Base-by-base conservation (phyloP, 768 basidiomycete genomes). In the Boletus huronensis region DNA sequence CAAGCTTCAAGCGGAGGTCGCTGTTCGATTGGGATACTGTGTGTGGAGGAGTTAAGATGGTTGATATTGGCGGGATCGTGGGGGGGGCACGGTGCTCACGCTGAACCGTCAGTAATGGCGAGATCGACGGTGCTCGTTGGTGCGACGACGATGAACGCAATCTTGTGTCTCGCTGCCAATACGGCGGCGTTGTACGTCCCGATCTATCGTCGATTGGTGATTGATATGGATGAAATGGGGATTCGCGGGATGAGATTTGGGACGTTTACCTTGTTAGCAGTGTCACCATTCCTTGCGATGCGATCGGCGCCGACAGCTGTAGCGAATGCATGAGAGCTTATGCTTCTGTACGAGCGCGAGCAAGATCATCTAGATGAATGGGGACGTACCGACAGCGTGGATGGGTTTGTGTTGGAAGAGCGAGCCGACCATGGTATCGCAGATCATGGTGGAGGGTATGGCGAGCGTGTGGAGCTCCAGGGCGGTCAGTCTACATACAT, bases 171-270 rank as follows among this genome's bases (percentile, higher is more conserved):
- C 51, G 87, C 85, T 3, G 94, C 93, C 28, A 97, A 77, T 21
- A 96, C 91, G 6, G 96, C 93, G 17, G 95, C 93, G 63, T 98
- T 96, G 75, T 96, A 98, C 0, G 96, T 97, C 47, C 94, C 94
- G 66, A 98, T 89, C 78, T 80, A 48, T 52, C 17, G 17, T 32
- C 17, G 39, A 19, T 44, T 29, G 25, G 26, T 53, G 17, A 5
- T 32, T 8, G 32, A 21, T 32, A 26, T 19, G 48, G 44, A 41
- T 50, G 21, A 35, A 17, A 42, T 42, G 21, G 21, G 28, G 16
- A 34, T 42, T 41, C n/a, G 17, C 38, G 32, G 58, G 47, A 28
- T n/a, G 21, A 25, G 23, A 42, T 40, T n/a, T 2, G 31, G 11
- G 10, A 63, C 70, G 26, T 19, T 35, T 53, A 82, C 84, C 77